Evolutionary conservation across 495 filamentous ascomycete species (phyloP), one percentile per base, ranked within the genome.

Genomic region (Cercophora scortea): DNA sequence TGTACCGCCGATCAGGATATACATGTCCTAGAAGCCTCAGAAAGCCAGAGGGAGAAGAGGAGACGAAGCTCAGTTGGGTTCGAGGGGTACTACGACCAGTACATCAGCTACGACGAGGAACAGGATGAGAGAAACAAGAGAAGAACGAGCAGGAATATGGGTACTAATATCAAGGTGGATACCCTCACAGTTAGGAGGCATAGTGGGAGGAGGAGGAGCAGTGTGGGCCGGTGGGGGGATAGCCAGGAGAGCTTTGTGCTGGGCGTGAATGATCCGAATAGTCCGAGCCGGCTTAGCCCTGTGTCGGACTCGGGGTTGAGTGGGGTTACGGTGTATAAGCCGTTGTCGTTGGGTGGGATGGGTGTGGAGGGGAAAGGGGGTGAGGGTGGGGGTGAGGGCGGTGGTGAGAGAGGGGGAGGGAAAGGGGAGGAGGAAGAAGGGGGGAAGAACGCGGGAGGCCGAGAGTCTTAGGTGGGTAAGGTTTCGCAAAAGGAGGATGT

Each of bases 201-300:
- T 25, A 45, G 25, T 47, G 57, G 55, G 9, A 38, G 25, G 36
- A 10, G 55, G 9, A 38, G 25, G 36, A 10, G 36, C 36, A 13
- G 36, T 10, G 36, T 38, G 18, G 57, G 52, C 32, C 18, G 53
- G 32, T 60, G 58, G 57, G 48, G 41, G 12, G 55, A 61, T 32
- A 63, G 61, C 18, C 58, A 61, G 48, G 61, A 63, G 53, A 63
- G 58, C 40, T 58, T 61, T 18, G 61, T 61, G 40, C 50, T 63
- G 42, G 61, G 58, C 8, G 7, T 54, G 53, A 63, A 61, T 15
- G 58, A 63, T 41, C 64, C 64, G 0, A 56, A 61, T 15, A 67
- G 61, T 44, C 64, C 64, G 1, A 64, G 45, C 32, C 40, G 64
- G 43, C 12, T 64, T 40, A 64, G 57, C 4, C 64, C 61, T 2